Percentiles rank a stretch among this genome's conserved stretches.
These are phyloP conservation scores for Penicillium frequentans DNA, from an alignment of 2,329 filamentous ascomycete species.

Conservation along the genomic window DNA sequence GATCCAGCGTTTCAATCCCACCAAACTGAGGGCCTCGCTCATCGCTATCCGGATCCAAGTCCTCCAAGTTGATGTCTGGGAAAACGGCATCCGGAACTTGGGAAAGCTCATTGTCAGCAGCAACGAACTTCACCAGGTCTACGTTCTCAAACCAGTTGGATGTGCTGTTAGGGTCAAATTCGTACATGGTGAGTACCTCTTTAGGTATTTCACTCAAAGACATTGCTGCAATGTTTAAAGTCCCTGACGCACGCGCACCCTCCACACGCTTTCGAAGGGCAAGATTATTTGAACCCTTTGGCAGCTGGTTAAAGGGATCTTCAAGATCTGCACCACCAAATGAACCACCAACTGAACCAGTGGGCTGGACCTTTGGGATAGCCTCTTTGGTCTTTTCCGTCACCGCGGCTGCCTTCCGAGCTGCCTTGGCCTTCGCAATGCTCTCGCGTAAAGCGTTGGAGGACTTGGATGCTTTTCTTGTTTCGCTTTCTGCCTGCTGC, in stretches of 20 bases:
- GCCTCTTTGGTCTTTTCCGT: slow-evolving; percentile 22
- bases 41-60: slow-evolving; percentile 65
- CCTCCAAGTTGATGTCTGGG: slow-evolving; percentile 64
- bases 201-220: slow-evolving; percentile 74
- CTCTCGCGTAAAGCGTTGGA: slow-evolving; percentile 82
- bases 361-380: neutral
- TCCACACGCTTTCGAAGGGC: slow-evolving; percentile 72
- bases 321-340: slow-evolving; percentile 51
- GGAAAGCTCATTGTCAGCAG: slow-evolving; percentile 86
- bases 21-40: slow-evolving; percentile 74
- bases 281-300: slow-evolving; percentile 61
- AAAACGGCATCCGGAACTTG: slow-evolving; percentile 72
- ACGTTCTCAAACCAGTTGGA: slow-evolving; percentile 88
- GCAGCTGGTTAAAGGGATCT: slow-evolving; percentile 60
- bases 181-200: slow-evolving; percentile 89
- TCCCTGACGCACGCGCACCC: slow-evolving; percentile 72
- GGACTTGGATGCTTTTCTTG: slow-evolving; percentile 60
- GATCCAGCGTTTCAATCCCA: slow-evolving; percentile 74
- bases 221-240: slow-evolving; percentile 85
- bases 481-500: slow-evolving; percentile 31
- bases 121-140: slow-evolving; percentile 79
- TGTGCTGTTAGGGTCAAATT: slow-evolving; percentile 65
- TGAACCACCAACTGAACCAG: slow-evolving; percentile 51
- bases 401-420: slow-evolving; percentile 57
- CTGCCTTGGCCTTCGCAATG: slow-evolving; percentile 89